Evolutionary conservation across 352 stramenopile species (phyloP), one percentile per base, ranked within the genome.

Genomic region (Globisporangium spinosum): DNA sequence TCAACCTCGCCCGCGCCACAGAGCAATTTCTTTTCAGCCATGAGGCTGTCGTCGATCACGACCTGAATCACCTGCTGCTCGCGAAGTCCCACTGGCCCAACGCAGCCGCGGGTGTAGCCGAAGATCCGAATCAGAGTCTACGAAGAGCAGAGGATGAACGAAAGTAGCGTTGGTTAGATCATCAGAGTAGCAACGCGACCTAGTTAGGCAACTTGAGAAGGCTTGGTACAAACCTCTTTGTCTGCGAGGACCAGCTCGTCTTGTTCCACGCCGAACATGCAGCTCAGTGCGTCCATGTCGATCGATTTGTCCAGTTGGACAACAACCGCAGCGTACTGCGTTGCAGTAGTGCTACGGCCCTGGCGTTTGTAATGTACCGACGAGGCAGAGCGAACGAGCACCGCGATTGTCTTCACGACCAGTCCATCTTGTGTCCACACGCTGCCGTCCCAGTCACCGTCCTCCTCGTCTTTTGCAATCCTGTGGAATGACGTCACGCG

Each of bases 321-420:
- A 23, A 92, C 79, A 22, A 84, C 82, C 4, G 82, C 84, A 5
- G 71, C 76, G 47, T 89, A 85, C 29, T 62, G 43, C 10, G 56
- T 12, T 8, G 6, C 13, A 64, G 38, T 23, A 8, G 6, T 23
- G 62, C 38, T n/a, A 43, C 12, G 2, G 4, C 29, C 29, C 29
- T 32, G 29, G 29, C 17, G 17, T 23, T 35, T 15, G 25, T 9
- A 38, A n/a, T 3, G 6, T 38, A 25, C 8, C 15, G 13, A 35
- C 65, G 17, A 58, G 25, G 17, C 32, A 29, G 54, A 72, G 25
- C 70, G 71, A 65, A 85, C 43, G 9, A 79, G 25, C 1, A 90
- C 47, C 5, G 84, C 84, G 62, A 92, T 89, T 3, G 77, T 92
- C 65, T 90, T 92, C 54, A 90, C 80, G 1, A 92, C 53, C 29